A percentile compares a stretch with the other conserved stretches of the same genome.
Evolutionary conservation across 805 yeast species (phyloP).

Genomic region (Komagataella populi): DNA sequence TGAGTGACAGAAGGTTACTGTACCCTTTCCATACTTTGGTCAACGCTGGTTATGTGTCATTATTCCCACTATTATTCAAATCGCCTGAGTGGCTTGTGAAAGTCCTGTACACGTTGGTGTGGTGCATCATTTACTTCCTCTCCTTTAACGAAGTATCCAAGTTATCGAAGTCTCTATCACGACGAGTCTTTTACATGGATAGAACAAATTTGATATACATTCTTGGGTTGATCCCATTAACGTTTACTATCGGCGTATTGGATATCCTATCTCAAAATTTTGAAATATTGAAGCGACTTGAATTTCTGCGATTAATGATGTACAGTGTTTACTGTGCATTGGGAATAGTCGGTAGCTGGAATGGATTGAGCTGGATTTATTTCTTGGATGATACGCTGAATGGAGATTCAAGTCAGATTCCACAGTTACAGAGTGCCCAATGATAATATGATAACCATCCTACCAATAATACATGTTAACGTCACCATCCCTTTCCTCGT

Average conservation of each 20-base stretch:
- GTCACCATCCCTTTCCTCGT: slow-evolving; percentile 4
- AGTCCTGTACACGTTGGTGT: slow-evolving; percentile 61
- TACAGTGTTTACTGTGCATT: slow-evolving; percentile 77
- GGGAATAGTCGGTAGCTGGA: slow-evolving; percentile 81
- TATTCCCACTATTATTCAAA: slow-evolving; percentile 78
- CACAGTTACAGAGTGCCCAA: not conserved
- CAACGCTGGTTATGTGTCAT: slow-evolving; percentile 72
- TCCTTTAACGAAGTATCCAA: slow-evolving; percentile 59
- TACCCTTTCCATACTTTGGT: slow-evolving; percentile 60
- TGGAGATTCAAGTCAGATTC: not conserved
- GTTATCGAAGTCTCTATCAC: slow-evolving; percentile 20
- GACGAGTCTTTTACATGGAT: slow-evolving; percentile 53
- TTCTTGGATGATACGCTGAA: slow-evolving; percentile 52
- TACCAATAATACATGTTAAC: not conserved
- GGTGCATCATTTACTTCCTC: slow-evolving; percentile 70
- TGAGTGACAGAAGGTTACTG: slow-evolving; percentile 57
- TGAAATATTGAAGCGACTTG: slow-evolving; percentile 39
- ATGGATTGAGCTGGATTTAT: slow-evolving; percentile 79
- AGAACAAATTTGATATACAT: slow-evolving; percentile 55
- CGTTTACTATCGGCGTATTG: slow-evolving; percentile 26
- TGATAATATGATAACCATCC: not conserved
- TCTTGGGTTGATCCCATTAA: slow-evolving; percentile 53
- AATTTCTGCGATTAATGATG: slow-evolving; percentile 69
- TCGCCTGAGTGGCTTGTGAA: slow-evolving; percentile 73
- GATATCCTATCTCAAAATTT: slow-evolving; percentile 45